These are phyloP conservation scores for Rhododendron griersonianum DNA, from an alignment of 148 eudicot species.

Conservation along the genomic window DNA sequence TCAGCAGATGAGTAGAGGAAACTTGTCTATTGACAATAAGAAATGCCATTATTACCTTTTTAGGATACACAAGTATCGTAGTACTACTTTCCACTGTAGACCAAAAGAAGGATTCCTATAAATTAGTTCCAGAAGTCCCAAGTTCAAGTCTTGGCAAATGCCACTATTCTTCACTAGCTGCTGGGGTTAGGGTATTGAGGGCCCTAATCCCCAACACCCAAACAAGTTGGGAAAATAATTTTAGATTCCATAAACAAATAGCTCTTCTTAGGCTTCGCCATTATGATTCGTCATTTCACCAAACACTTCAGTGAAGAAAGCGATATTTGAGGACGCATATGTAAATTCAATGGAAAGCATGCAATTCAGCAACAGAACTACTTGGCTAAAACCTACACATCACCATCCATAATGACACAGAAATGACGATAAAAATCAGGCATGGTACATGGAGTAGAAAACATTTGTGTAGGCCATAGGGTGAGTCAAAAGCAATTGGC, in stretches of 20 bases:
- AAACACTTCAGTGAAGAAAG: not conserved
- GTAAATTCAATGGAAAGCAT: not conserved
- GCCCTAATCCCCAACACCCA: too few species aligned
- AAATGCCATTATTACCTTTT: slow-evolving; percentile 41
- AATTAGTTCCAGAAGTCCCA: too few species aligned
- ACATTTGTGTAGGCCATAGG: too few species aligned
- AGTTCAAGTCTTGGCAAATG: too few species aligned
- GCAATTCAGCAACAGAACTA: not conserved
- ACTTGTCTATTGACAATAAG: not conserved
- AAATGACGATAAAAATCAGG: not conserved
- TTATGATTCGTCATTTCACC: not conserved
- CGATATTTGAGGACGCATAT: too few species aligned
- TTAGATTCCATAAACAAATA: too few species aligned
- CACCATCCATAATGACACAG: not conserved
- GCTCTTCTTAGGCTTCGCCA: not conserved
- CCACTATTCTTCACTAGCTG: too few species aligned
- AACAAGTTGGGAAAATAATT: too few species aligned
- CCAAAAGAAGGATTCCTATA: too few species aligned
- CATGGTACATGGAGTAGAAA: not conserved
- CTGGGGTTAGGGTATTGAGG: too few species aligned
- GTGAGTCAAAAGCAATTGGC: not conserved
- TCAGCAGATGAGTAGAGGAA: not conserved
- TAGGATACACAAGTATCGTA: slow-evolving; percentile 20
- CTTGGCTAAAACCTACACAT: not conserved
- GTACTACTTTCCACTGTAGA: too few species aligned